Base-by-base conservation (phyloP, 1,284 basidiomycete species). In the Malassezia japonica region DNA sequence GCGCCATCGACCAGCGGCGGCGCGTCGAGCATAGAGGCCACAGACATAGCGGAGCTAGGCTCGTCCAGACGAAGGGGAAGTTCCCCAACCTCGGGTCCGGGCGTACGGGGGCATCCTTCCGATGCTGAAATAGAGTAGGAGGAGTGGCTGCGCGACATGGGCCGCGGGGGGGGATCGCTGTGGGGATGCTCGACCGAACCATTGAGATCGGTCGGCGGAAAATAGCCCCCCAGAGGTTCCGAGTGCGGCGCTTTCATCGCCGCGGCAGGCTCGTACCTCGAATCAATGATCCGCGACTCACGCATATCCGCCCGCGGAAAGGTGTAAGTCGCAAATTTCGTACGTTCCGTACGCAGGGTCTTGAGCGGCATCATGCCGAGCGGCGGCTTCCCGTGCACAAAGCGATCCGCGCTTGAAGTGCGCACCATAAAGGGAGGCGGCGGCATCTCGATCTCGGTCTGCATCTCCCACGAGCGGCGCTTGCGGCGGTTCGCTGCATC, bases 31-130 rank as follows among this genome's bases (percentile, higher is more conserved):
- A 40, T 40, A 8, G 38, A 40, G 15, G 38, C 38, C 38, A 40
- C 38, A 4, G 38, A 40, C 38, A 40, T 40, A 3, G 16, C 31
- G 27, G 9, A 10, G 10, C 10, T 8, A 9, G 18, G 8, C 31
- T 42, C 23, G 31, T 42, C 18, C 8, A 42, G 7, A 10, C 21
- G 7, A 13, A 42, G 10, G 20, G 40, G 40, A 3, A 38, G 15
- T 5, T 50, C 48, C 4, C 25, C 18, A 5, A 18, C 33, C 4
- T 42, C 48, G 24, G 29, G 12, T 5, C 39, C 25, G 1, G 48
- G 48, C 29, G 48, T 50, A 27, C n/a, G 13, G n/a, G 48, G 48
- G 15, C 41, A 44, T 4, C 33, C 40, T 21, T 50, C 48, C 18
- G 40, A 44, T 12, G 32, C 35, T 1, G 21, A 32, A 15, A 42